Evolutionary conservation across 2,329 filamentous ascomycete genomes (phyloP), one percentile per base, ranked within the genome.

Genomic region (Aspergillus tamarii): DNA sequence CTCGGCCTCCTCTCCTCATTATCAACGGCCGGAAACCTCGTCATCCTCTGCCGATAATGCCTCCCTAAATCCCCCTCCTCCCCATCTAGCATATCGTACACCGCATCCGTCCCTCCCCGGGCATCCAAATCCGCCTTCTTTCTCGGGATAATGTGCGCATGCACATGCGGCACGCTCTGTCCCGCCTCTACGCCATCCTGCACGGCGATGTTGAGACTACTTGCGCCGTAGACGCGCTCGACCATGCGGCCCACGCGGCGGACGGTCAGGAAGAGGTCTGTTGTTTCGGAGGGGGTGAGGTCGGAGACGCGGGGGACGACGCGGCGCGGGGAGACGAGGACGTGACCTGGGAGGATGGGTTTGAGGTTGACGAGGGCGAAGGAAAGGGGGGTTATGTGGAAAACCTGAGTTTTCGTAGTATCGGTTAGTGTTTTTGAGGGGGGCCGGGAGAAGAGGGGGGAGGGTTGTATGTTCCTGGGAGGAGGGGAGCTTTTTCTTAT

Each of bases 361-460:
- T 97, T 97, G 76, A 98, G 88, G 81, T 99, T 99, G 63, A 98
- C 94, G 66, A 98, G 85, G 60, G 92, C 93, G 81, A 93, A 97
- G 70, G 90, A 92, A 72, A 91, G 85, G 0, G 87, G 84, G 1
- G 94, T 96, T 68, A 84, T 84, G 78, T 96, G 87, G 83, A 98
- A 98, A 82, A 97, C 92, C 91, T 97, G 70, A 70, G 34, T 36
- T 36, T 36, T 16, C 1, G 14, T 6, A 36, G 34, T 5, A 36
- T 57, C 26, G 30, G 34, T 57, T 46, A 36, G n/a, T 39, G 19
- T 58, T 53, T 53, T 23, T 63, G 64, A 52, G 54, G 12, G 14
- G 14, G 5, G 16, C 16, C 34, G 14, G 34, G 34, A 5, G 34
- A 3, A 5, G 34, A 3, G 12, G 14, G 34, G 14, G 14, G 26